Percentiles rank a stretch among this genome's conserved stretches.
Evolutionary conservation across 257 asterid species (phyloP).

Genomic region (Knoxia roxburghii): DNA sequence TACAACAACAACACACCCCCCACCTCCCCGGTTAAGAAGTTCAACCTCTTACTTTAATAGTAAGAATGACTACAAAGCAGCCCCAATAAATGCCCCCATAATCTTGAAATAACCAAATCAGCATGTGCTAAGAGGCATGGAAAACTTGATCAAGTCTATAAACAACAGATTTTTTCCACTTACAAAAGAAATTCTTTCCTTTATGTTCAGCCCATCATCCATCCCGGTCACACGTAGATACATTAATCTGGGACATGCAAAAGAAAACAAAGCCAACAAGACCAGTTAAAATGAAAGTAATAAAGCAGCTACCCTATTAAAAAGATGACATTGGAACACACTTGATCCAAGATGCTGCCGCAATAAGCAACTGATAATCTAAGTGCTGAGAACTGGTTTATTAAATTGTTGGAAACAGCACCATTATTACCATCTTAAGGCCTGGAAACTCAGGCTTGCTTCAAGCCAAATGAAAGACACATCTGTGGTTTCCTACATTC

Average conservation of each 20-base stretch:
- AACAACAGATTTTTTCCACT: slow-evolving; percentile 25
- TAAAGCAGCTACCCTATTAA: slow-evolving; percentile 8
- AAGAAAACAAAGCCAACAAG: neutral
- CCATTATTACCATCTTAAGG: neutral
- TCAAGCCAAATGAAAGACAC: neutral
- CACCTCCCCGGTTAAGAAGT: neutral
- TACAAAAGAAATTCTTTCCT: slow-evolving; percentile 81
- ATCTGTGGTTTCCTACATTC: neutral
- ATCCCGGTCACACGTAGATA: slow-evolving; percentile 87
- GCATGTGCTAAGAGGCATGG: neutral
- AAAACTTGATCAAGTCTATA: neutral
- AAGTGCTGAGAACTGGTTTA: neutral
- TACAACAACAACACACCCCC: neutral
- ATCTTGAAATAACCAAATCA: slow-evolving; percentile 7
- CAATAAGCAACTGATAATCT: neutral
- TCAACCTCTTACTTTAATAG: neutral
- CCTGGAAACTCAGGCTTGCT: neutral
- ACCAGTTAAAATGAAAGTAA: neutral
- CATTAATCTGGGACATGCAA: slow-evolving; percentile 48
- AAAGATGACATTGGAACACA: neutral
- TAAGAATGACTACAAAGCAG: neutral
- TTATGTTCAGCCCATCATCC: slow-evolving; percentile 81
- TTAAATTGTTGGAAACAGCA: neutral
- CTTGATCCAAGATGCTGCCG: neutral
- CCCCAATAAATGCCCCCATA: no score